These are phyloP conservation scores for Whalleya microplaca DNA, from an alignment of 2,329 filamentous ascomycete species.

Conservation along the genomic window DNA sequence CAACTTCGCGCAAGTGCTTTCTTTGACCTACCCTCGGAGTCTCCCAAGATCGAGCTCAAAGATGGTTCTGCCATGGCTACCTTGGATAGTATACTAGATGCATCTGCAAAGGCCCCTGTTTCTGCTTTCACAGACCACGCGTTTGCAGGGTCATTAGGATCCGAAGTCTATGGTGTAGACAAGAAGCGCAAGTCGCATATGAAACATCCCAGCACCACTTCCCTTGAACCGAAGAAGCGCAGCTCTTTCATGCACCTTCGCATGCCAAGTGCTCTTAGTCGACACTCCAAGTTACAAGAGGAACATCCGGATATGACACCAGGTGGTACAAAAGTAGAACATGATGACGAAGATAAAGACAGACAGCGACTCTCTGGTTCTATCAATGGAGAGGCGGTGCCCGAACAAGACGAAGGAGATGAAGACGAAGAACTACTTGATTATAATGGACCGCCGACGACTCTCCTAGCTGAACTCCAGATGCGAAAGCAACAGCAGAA, in stretches of 20 bases:
- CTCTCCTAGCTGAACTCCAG: conserved; percentile 88
- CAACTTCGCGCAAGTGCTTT: conserved; percentile 90
- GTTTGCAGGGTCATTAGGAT: conserved; percentile 74
- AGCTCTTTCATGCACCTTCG: conserved; percentile 54
- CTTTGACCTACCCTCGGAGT: conserved; percentile 71
- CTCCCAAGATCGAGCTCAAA: conserved; percentile 60
- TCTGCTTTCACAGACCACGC: conserved; percentile 90
- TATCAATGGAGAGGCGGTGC: conserved; percentile 37
- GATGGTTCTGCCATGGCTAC: conserved; percentile 86
- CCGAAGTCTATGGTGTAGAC: conserved; percentile 72
- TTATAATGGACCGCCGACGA: conserved; percentile 78
- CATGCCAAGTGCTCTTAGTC: conserved; percentile 42
- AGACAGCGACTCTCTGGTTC: conserved; percentile 29
- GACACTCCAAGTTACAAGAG: conserved; percentile 29
- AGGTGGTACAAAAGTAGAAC: conserved; percentile 8
- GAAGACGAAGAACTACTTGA: conserved; percentile 52
- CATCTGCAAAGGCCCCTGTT: conserved; percentile 84
- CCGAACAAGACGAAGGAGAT: conserved; percentile 49
- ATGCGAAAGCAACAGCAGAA: conserved; percentile 88
- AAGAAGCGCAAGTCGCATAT: conserved; percentile 53
- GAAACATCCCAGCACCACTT: conserved; percentile 30
- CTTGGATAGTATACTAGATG: conserved; percentile 88
- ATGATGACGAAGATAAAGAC: conserved; percentile 29
- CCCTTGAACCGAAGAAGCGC: conserved; percentile 47
- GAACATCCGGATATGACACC: conserved; percentile 25